A percentile compares a stretch with the other conserved stretches of the same genome.
Conservation (phyloP, 129 eudicot species). For the Deinandra increscens region DNA sequence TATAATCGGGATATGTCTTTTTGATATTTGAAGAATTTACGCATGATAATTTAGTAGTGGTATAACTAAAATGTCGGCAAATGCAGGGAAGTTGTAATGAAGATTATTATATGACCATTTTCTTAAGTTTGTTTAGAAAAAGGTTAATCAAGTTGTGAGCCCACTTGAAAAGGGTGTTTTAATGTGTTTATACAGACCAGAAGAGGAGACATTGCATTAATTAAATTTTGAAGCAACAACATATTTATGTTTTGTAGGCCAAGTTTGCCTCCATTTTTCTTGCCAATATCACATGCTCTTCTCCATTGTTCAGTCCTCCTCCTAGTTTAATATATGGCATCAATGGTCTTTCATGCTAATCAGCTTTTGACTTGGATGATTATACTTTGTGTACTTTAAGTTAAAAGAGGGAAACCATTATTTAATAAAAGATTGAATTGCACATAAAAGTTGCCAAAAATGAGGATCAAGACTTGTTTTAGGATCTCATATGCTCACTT, state of each 20-base stretch:
- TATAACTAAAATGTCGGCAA: neutral
- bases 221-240: conserved; percentile 10
- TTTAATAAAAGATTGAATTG: neutral
- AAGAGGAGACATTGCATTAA: conserved; percentile 28
- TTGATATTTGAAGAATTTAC: too few species aligned
- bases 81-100: neutral
- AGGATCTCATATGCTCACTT: conserved; percentile 32
- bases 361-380: conserved; percentile 14
- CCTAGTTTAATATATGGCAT: conserved; percentile 14
- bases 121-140: conserved; percentile 18
- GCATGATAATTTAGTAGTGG: neutral
- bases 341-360: conserved; percentile 8
- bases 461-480: conserved; percentile 26
- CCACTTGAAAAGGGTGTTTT: conserved; percentile 24
- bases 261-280: conserved; percentile 37
- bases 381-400: conserved; percentile 15
- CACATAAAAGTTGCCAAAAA: conserved; percentile 23
- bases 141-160: conserved; percentile 16
- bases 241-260: conserved; percentile 28
- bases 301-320: conserved; percentile 20
- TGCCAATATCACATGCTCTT: conserved; percentile 33
- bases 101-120: neutral
- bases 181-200: conserved; percentile 17
- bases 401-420: conserved; percentile 5
- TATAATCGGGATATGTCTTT: too few species aligned